These are phyloP conservation scores for Fusarium falciforme DNA, from an alignment of 2,329 filamentous ascomycete genomes.

Conservation along the genomic window DNA sequence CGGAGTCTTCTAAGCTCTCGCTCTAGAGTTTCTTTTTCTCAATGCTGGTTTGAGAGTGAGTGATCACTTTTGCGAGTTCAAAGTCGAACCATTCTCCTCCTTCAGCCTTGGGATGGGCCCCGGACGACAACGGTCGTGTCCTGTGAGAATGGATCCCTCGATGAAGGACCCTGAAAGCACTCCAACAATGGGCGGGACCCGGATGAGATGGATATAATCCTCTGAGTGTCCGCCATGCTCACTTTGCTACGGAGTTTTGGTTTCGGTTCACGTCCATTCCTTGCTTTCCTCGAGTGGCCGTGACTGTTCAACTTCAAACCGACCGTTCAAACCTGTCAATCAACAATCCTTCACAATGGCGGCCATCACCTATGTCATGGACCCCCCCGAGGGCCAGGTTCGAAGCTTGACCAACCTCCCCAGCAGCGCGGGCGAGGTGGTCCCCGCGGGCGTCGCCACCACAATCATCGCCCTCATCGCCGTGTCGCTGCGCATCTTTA, in stretches of 20 bases:
- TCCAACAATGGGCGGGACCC: conserved; percentile 2
- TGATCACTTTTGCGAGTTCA: conserved; percentile 34
- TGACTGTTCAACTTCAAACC: conserved; percentile 5
- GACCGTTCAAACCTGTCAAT: no score
- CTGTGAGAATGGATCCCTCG: not conserved
- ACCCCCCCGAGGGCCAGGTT: conserved; percentile 41
- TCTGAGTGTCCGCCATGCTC: conserved; percentile 8
- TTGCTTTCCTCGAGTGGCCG: conserved; percentile 15
- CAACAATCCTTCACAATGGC: conserved; percentile 22
- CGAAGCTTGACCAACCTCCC: conserved; percentile 36
- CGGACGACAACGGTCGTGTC: conserved; percentile 16
- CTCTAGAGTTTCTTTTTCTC: conserved; percentile 19
- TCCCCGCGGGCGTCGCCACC: conserved; percentile 38
- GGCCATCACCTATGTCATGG: conserved; percentile 71
- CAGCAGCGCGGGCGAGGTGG: conserved; percentile 35
- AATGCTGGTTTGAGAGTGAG: conserved; percentile 20
- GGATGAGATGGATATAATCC: conserved; percentile 30
- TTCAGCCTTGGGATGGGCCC: conserved; percentile 18
- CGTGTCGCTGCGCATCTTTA: conserved; percentile 43
- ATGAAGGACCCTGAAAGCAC: not conserved
- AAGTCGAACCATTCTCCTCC: conserved; percentile 36
- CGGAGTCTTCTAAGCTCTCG: conserved; percentile 11
- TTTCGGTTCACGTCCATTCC: conserved; percentile 13
- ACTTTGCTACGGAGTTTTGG: not conserved
- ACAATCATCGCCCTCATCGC: conserved; percentile 38